Percentiles rank a stretch among this genome's conserved stretches.
phyloP scores from a whole-genome alignment of 2,329 filamentous ascomycete species.

The Elsinoe arachidis region DNA sequence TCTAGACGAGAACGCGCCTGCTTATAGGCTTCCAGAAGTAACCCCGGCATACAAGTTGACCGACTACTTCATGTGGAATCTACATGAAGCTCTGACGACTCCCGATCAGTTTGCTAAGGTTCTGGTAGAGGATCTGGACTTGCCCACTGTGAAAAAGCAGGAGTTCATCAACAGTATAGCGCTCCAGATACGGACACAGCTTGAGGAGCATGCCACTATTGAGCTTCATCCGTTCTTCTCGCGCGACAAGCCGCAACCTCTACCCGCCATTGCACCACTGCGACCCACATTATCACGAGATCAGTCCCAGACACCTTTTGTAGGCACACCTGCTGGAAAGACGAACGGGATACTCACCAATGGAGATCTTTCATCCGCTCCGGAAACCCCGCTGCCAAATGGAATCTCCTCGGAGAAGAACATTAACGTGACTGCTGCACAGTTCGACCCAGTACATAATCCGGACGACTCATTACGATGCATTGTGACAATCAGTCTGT shows the following conservation, averaged over 20 bases:
- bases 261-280: constrained; percentile 25
- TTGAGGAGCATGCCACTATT: constrained; percentile 93
- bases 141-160: constrained; percentile 56
- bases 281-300: constrained; percentile 41
- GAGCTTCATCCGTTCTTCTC: constrained; percentile 91
- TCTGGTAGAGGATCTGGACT: constrained; percentile 85
- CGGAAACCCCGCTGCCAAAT: constrained; percentile 37
- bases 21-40: constrained; percentile 70
- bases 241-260: constrained; percentile 30
- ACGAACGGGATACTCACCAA: constrained; percentile 33
- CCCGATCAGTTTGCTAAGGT: constrained; percentile 91
- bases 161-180: constrained; percentile 71
- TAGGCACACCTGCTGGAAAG: constrained; percentile 22
- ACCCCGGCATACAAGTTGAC: constrained; percentile 82
- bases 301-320: constrained; percentile 37
- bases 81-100: constrained; percentile 87
- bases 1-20: constrained; percentile 63
- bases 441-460: constrained; percentile 60
- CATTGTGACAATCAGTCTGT: constrained; percentile 83
- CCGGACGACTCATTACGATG: constrained; percentile 93
- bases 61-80: constrained; percentile 95
- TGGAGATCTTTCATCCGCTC: constrained; percentile 34
- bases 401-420: constrained; percentile 33
- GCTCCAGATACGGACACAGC: constrained; percentile 85
- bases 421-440: constrained; percentile 62